Base-by-base conservation (phyloP, 2,329 filamentous ascomycete species). In the Acrocalymma vagum region DNA sequence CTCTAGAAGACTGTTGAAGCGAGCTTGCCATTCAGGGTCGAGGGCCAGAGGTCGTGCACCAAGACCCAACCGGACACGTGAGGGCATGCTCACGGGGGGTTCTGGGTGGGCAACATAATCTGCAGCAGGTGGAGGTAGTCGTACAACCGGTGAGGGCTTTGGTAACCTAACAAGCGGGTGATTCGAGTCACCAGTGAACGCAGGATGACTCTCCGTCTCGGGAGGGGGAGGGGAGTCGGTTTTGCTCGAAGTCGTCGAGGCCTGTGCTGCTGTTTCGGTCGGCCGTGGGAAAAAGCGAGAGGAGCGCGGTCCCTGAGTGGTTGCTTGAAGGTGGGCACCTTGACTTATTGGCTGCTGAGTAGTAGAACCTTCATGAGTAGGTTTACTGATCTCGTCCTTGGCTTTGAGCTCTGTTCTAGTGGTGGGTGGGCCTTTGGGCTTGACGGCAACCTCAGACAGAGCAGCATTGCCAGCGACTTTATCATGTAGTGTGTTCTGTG, bases 1-100 rank as follows among this genome's bases (percentile, higher is more conserved):
- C 54, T 84, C 82, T 39, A 85, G 77, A 29, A 96, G 79, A 29
- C 80, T 85, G 67, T 95, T 91, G 67, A 96, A 91, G 58, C 85
- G 85, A 57, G 88, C 86, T 67, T 95, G 90, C 91, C 91, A 93
- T 38, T 79, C 78, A 71, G 76, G 34, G 25, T 62, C 60, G 45
- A 63, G 76, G 68, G 43, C 55, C 51, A 72, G 63, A 55, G 65
- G 59, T 59, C 68, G 63, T 4, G 72, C 62, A 20, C 68, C 66
- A 35, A 69, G 40, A 20, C 52, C 52, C 24, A 55, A 33, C 15
- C 57, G 57, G 24, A 54, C 51, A 20, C 65, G 59, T 23, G 57
- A 41, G 20, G 67, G 69, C 68, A 74, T 72, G 42, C 60, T 60
- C 14, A 76, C 72, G 15, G 74, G 68, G 25, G 65, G 63, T 22